Conservation (phyloP, 2,329 filamentous ascomycete genomes). For the Claviceps spartinae region DNA sequence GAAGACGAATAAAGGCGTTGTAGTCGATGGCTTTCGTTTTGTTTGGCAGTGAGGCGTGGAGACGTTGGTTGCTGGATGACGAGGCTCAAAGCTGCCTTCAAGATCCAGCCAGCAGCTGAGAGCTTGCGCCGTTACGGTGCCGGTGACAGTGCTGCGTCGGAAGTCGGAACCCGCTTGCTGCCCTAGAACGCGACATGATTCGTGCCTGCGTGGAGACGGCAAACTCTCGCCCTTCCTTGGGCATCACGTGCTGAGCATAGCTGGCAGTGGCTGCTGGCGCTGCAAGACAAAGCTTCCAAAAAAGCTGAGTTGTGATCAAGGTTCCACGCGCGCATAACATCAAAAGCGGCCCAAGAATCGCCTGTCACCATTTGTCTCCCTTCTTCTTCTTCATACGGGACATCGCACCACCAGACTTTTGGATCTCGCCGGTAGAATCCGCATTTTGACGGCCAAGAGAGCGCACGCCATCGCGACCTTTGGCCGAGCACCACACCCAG, state of each 20-base stretch:
- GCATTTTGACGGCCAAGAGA: neutral
- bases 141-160: neutral
- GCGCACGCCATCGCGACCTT: neutral
- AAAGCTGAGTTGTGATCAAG: no score
- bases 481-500: neutral
- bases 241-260: neutral
- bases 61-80: constrained; percentile 32
- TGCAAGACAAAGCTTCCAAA: no score
- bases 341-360: neutral
- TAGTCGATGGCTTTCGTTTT: neutral
- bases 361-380: neutral
- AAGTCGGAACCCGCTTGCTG: neutral
- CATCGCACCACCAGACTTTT: neutral
- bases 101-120: neutral
- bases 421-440: neutral
- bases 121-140: neutral
- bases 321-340: no score
- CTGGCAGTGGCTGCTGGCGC: neutral
- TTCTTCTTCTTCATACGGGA: neutral
- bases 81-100: constrained; percentile 40
- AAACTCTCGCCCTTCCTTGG: no score
- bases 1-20: neutral
- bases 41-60: neutral
- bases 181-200: neutral
- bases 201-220: neutral